phyloP scores from a whole-genome alignment of 768 basidiomycete genomes.

The Megacollybia marginata region DNA sequence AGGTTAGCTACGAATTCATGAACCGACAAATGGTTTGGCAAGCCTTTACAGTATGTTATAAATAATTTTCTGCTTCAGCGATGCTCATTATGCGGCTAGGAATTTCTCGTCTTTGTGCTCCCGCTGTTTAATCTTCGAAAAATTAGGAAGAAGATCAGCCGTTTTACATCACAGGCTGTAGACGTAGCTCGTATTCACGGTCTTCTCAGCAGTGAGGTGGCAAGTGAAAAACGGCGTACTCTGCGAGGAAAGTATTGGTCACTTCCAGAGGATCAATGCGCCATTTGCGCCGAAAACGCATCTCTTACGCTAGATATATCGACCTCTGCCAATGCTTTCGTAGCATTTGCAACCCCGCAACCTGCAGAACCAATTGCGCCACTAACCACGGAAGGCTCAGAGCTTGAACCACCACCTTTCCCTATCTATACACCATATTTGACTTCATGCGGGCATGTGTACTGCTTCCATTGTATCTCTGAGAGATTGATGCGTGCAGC shows the following conservation, averaged over 20 bases:
- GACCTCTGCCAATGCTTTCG: slow-evolving; percentile 44
- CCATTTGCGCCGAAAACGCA: slow-evolving; percentile 81
- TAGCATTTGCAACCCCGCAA: slow-evolving; percentile 21
- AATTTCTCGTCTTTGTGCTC: slow-evolving; percentile 89
- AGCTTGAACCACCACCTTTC: slow-evolving; percentile 41
- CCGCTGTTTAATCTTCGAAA: slow-evolving; percentile 72
- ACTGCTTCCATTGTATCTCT: slow-evolving; percentile 92
- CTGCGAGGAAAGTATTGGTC: slow-evolving; percentile 57
- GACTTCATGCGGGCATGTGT: slow-evolving; percentile 77
- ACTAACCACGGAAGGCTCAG: slow-evolving; percentile 16
- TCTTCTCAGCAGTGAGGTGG: too few species aligned
- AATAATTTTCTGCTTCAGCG: background rate
- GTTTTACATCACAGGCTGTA: slow-evolving; percentile 18
- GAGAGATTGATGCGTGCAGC: slow-evolving; percentile 71
- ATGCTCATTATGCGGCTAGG: slow-evolving; percentile 40
- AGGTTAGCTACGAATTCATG: slow-evolving; percentile 98
- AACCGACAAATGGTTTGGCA: slow-evolving; percentile 99
- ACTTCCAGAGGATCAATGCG: slow-evolving; percentile 72
- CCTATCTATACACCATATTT: slow-evolving; percentile 80
- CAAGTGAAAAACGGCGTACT: slow-evolving; percentile 1
- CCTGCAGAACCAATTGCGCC: slow-evolving; percentile 14
- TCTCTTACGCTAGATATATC: slow-evolving; percentile 51
- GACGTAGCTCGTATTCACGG: too few species aligned
- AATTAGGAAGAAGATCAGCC: slow-evolving; percentile 49
- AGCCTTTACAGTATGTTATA: slow-evolving; percentile 78